phyloP scores from a whole-genome alignment of 1,284 basidiomycete species.

The Cryptococcus sp. region DNA sequence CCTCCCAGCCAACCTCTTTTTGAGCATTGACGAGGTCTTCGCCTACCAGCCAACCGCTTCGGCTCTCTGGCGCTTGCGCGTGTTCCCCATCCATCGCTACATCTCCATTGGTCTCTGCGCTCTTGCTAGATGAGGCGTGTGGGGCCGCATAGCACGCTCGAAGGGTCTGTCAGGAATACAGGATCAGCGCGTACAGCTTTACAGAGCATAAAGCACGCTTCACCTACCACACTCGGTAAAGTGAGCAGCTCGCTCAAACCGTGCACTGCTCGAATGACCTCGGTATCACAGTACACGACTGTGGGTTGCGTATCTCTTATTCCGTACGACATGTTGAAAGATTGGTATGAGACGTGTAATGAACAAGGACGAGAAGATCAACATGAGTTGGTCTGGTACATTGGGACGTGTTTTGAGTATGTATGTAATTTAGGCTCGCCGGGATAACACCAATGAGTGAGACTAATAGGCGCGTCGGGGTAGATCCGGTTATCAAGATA shows the following conservation, averaged over 20 bases:
- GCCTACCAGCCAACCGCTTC: conserved; percentile 84
- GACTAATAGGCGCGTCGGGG: no score
- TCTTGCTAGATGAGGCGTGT: conserved; percentile 8
- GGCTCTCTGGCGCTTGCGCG: conserved; percentile 5
- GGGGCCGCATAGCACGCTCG: conserved; percentile 41
- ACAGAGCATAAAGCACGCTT: neutral
- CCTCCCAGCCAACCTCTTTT: conserved; percentile 58
- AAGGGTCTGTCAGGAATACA: conserved; percentile 21
- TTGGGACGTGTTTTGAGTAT: no score
- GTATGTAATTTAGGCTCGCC: neutral
- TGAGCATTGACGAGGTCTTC: conserved; percentile 75
- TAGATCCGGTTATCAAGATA: no score
- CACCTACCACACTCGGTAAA: conserved; percentile 36
- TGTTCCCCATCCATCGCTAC: conserved; percentile 8
- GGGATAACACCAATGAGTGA: neutral
- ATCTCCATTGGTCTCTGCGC: conserved; percentile 14
- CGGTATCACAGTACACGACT: conserved; percentile 43
- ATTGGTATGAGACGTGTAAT: neutral
- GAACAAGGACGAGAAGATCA: neutral
- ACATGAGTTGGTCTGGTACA: neutral
- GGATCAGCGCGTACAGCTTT: neutral
- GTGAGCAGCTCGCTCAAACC: conserved; percentile 42
- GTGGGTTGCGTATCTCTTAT: conserved; percentile 31
- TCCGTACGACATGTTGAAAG: conserved; percentile 17
- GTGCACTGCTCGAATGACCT: conserved; percentile 34